phyloP scores from a whole-genome alignment of 805 yeast genomes.

The Saccharomycopsis fermentans region DNA sequence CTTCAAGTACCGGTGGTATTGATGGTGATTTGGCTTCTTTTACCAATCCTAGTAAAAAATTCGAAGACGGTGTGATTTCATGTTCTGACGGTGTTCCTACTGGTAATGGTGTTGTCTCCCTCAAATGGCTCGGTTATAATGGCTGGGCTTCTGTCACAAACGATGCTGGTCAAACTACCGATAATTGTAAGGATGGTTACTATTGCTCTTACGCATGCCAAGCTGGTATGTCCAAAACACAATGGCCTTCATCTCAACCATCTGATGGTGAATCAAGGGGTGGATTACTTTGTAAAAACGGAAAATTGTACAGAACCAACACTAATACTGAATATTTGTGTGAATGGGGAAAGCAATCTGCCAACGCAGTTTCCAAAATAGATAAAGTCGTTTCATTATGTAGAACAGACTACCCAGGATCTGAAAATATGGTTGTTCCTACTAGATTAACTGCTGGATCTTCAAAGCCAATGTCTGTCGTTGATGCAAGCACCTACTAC shows the following conservation, averaged over 20 bases:
- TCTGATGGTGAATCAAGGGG: conserved; percentile 60
- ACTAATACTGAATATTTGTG: conserved; percentile 42
- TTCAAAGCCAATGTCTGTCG: conserved; percentile 59
- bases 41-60: conserved; percentile 37
- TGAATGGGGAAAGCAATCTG: conserved; percentile 63
- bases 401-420: conserved; percentile 98
- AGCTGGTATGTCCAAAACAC: conserved; percentile 74
- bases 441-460: conserved; percentile 66
- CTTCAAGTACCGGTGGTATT: conserved; percentile 39
- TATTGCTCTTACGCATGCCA: conserved; percentile 74
- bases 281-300: conserved; percentile 55
- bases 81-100: conserved; percentile 58
- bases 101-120: conserved; percentile 58
- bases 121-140: conserved; percentile 43
- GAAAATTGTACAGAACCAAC: conserved; percentile 55
- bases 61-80: conserved; percentile 52
- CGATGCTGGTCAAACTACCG: conserved; percentile 57
- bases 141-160: conserved; percentile 43
- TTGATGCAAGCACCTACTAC: conserved; percentile 68
- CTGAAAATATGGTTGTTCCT: conserved; percentile 96
- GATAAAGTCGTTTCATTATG: conserved; percentile 71
- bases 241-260: conserved; percentile 66
- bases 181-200: conserved; percentile 53
- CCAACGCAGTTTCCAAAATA: conserved; percentile 56
- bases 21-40: conserved; percentile 46